These are phyloP conservation scores for Yamadazyma taylorii DNA, from an alignment of 1,139 yeast genomes.

Conservation along the genomic window DNA sequence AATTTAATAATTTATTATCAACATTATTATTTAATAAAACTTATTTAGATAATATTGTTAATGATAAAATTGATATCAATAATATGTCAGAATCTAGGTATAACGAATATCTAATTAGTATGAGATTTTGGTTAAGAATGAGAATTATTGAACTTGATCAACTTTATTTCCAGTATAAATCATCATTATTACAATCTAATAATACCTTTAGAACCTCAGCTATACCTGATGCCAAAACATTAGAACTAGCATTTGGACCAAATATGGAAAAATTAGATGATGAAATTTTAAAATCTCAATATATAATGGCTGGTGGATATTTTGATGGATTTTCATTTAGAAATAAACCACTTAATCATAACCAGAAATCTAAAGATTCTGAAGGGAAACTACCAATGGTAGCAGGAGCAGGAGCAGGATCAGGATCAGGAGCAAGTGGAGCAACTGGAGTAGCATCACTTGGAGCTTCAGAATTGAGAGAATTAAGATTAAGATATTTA, in stretches of 20 bases:
- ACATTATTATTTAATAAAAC: conserved; percentile 27
- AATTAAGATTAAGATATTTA: too few relatives aligned
- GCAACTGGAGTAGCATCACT: too few relatives aligned
- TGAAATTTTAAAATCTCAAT: conserved; percentile 14
- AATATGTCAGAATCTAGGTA: neutral
- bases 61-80: conserved; percentile 8
- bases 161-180: conserved; percentile 33
- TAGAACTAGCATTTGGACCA: conserved; percentile 19
- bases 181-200: conserved; percentile 29
- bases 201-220: conserved; percentile 25
- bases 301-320: conserved; percentile 26
- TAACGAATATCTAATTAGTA: conserved; percentile 21
- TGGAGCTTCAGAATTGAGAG: too few relatives aligned
- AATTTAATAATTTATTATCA: conserved; percentile 31
- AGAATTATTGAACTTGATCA: conserved; percentile 30
- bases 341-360: too few relatives aligned
- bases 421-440: too few relatives aligned
- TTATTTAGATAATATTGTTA: conserved; percentile 21
- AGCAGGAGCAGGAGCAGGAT: too few relatives aligned
- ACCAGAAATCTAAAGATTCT: too few relatives aligned
- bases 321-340: conserved; percentile 21
- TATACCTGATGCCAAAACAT: conserved; percentile 25
- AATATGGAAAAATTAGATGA: conserved; percentile 13
- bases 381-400: too few relatives aligned
- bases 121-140: conserved; percentile 31